Conservation (phyloP, 2,329 filamentous ascomycete genomes). For the Pseudogymnoascus sp. region DNA sequence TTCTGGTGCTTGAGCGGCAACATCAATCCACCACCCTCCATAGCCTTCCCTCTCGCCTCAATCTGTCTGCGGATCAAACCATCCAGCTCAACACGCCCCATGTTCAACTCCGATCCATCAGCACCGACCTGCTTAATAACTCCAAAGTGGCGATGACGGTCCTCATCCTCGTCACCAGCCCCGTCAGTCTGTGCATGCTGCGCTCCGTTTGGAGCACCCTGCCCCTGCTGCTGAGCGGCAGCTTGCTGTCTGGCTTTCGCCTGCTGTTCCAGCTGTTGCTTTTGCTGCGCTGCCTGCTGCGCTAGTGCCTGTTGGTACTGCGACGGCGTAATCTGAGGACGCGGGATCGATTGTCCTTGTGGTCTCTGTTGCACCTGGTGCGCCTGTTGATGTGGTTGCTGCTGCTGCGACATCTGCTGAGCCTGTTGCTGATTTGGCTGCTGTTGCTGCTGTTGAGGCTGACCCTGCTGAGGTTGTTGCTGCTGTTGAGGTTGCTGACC, state of each 20-base stretch:
- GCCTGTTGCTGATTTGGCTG: slow-evolving; percentile 18
- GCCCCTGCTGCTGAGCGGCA: slow-evolving; percentile 26
- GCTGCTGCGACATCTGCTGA: slow-evolving; percentile 17
- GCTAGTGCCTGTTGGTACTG: slow-evolving; percentile 22
- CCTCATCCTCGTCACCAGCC: slow-evolving; percentile 46
- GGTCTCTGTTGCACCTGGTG: slow-evolving; percentile 18
- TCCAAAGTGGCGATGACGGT: slow-evolving; percentile 31
- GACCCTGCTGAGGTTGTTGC: slow-evolving; percentile 22
- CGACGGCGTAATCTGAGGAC: slow-evolving; percentile 12
- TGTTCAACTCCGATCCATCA: slow-evolving; percentile 45
- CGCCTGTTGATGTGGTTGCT: slow-evolving; percentile 19
- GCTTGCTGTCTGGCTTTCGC: slow-evolving; percentile 11
- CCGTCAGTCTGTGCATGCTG: slow-evolving; percentile 67
- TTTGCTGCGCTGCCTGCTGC: slow-evolving; percentile 27
- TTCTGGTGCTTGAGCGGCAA: slow-evolving; percentile 48
- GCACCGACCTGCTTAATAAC: slow-evolving; percentile 51
- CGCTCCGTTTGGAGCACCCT: slow-evolving; percentile 33
- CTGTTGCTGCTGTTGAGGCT: slow-evolving; percentile 25
- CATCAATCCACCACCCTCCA: slow-evolving; percentile 72
- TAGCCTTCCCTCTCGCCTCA: slow-evolving; percentile 53
- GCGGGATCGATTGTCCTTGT: slow-evolving; percentile 17
- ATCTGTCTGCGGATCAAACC: slow-evolving; percentile 61
- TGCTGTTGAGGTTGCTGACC: slow-evolving; percentile 21
- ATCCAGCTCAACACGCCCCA: slow-evolving; percentile 58
- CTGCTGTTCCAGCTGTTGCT: slow-evolving; percentile 25